phyloP scores from a whole-genome alignment of 139 green algal genomes.

The Mesostigma viride region DNA sequence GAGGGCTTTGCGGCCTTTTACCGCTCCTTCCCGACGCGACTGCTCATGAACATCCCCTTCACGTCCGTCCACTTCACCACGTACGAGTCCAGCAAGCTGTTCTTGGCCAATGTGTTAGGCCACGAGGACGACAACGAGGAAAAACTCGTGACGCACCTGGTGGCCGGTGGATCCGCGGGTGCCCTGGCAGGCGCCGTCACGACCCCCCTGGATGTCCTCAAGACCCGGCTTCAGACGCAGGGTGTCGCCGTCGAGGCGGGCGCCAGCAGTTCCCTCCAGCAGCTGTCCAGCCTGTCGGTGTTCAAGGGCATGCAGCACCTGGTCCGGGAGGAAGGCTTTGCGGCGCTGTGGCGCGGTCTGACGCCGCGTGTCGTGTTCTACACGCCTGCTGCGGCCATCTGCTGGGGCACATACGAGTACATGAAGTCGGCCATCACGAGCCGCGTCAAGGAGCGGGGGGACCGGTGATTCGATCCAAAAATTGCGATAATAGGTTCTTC shows the following conservation, averaged over 20 bases:
- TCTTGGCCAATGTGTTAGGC: conserved; percentile 30
- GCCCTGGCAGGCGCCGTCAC: conserved; percentile 63
- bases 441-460: too few relatives aligned
- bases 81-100: conserved; percentile 81
- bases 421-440: too few relatives aligned
- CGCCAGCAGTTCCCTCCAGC: conserved; percentile 4
- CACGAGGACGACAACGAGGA: conserved; percentile 22
- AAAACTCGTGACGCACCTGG: conserved; percentile 25
- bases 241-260: not conserved
- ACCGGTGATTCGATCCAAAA: too few relatives aligned
- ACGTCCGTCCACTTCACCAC: conserved; percentile 76
- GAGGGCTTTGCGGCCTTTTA: conserved; percentile 78
- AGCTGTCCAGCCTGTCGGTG: conserved; percentile 11
- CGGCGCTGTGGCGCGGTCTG: conserved; percentile 63
- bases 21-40: conserved; percentile 69
- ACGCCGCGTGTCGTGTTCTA: conserved; percentile 85
- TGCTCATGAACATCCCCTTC: conserved; percentile 96
- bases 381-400: conserved; percentile 80
- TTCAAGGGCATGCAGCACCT: conserved; percentile 49
- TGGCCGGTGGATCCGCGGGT: conserved; percentile 50
- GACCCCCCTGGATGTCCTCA: conserved; percentile 82
- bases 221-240: conserved; percentile 69
- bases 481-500: too few relatives aligned
- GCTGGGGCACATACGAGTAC: conserved; percentile 89
- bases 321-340: conserved; percentile 59